Conservation (phyloP, 345 rosid species). For the Heritiera fomes region DNA sequence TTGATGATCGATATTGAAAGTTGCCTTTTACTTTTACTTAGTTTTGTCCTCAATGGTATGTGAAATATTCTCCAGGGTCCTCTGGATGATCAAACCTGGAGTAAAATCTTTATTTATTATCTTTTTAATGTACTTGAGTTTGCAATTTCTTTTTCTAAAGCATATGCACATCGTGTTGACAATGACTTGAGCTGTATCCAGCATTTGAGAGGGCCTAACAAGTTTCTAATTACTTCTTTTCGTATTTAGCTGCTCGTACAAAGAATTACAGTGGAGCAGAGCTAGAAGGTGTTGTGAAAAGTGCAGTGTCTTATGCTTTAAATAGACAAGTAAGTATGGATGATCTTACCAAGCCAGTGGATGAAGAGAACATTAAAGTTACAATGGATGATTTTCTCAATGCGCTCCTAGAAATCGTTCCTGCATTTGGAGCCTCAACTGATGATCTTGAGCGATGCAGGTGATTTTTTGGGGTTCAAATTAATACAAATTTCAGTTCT, state of each 20-base stretch:
- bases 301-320: slow-evolving; percentile 95
- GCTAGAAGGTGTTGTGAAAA: slow-evolving; percentile 98
- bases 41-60: slow-evolving; percentile 2
- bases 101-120: slow-evolving; percentile 7
- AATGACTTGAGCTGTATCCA: background rate
- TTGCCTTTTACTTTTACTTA: slow-evolving; percentile 2
- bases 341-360: slow-evolving; percentile 90
- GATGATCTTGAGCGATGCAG: slow-evolving; percentile 95
- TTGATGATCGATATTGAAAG: slow-evolving; percentile 10
- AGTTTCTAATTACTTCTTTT: background rate
- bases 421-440: slow-evolving; percentile 96
- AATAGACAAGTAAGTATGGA: slow-evolving; percentile 95
- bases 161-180: background rate
- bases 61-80: background rate
- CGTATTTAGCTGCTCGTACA: slow-evolving; percentile 80
- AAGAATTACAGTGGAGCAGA: slow-evolving; percentile 99
- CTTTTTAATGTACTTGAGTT: background rate
- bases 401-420: slow-evolving; percentile 71
- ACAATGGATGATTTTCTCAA: slow-evolving; percentile 87
- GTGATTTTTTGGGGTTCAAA: slow-evolving; percentile 44
- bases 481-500: background rate
- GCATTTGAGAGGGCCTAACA: background rate
- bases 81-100: background rate
- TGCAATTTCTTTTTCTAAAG: background rate
- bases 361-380: slow-evolving; percentile 91